A percentile compares a stretch with the other conserved stretches of the same genome.
These are phyloP conservation scores for Bolboschoenoplectus hybrid DNA, from an alignment of 202 grass and related monocot species.

Conservation along the genomic window DNA sequence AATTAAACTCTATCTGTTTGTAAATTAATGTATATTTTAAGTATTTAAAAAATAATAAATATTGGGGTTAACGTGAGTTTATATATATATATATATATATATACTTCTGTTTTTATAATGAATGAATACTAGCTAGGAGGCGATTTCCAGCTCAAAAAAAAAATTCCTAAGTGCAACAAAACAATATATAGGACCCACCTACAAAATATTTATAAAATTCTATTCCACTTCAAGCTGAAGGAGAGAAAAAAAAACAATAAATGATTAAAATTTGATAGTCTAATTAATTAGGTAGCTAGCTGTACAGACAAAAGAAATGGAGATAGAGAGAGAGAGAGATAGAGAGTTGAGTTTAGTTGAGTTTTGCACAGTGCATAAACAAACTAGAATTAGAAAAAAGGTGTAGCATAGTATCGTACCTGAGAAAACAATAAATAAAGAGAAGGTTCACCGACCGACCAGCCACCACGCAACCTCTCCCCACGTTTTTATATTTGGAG, in stretches of 20 bases:
- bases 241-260: background rate
- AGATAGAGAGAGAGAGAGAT: background rate
- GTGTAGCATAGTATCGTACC: background rate
- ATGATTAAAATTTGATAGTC: background rate
- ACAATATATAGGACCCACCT: background rate
- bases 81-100: too few species aligned
- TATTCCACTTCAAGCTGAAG: background rate
- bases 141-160: too few species aligned
- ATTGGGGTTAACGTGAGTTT: too few species aligned
- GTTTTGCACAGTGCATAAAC: background rate
- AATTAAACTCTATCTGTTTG: too few species aligned
- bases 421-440: constrained; percentile 17
- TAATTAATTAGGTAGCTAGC: background rate
- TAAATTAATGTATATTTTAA: too few species aligned
- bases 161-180: background rate
- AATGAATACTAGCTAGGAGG: too few species aligned
- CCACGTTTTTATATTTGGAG: constrained; percentile 34
- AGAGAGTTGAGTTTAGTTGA: too few species aligned
- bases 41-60: too few species aligned
- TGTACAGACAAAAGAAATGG: background rate
- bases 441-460: constrained; percentile 35
- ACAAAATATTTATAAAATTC: background rate
- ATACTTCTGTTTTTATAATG: too few species aligned
- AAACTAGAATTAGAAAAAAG: background rate
- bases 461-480: constrained; percentile 34